Evolutionary conservation across 345 rosid species (phyloP).

Genomic region (Arabis hirsuta): DNA sequence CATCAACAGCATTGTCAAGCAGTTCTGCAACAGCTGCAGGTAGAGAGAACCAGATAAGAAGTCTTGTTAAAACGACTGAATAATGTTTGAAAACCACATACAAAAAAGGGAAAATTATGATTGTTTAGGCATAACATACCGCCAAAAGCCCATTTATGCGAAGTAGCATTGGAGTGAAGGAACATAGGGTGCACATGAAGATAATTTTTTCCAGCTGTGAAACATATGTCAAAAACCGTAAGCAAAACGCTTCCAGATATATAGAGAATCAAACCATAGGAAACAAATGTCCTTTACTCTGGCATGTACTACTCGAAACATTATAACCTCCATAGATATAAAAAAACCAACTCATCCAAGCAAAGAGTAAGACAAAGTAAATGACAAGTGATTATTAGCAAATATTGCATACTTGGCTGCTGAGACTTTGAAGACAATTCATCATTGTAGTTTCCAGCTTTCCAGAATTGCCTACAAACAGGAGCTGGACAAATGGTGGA

Average conservation of each 20-base stretch:
- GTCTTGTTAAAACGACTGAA: constrained; percentile 22
- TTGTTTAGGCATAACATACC: constrained; percentile 56
- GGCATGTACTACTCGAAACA: not conserved
- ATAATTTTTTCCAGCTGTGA: constrained; percentile 70
- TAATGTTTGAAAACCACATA: constrained; percentile 9
- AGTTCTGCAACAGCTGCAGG: constrained; percentile 90
- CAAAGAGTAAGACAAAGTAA: constrained; percentile 20
- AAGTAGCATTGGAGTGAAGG: constrained; percentile 98
- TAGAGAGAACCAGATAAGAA: constrained; percentile 29
- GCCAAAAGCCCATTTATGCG: constrained; percentile 98
- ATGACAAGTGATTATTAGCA: not conserved
- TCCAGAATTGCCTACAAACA: constrained; percentile 93
- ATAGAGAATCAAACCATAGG: constrained; percentile 11
- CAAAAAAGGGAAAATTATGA: not conserved
- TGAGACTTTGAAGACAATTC: constrained; percentile 55
- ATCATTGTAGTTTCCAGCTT: constrained; percentile 72
- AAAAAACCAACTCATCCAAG: constrained; percentile 12
- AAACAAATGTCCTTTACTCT: not conserved
- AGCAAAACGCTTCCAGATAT: constrained; percentile 5
- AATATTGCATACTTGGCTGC: constrained; percentile 59
- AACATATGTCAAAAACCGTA: constrained; percentile 14
- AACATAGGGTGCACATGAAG: constrained; percentile 95
- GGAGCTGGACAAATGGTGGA: constrained; percentile 68
- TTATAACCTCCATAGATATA: not conserved
- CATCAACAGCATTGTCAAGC: constrained; percentile 95